phyloP scores from a whole-genome alignment of 176 grass and related monocot species.

The Thinopyrum elongatum region DNA sequence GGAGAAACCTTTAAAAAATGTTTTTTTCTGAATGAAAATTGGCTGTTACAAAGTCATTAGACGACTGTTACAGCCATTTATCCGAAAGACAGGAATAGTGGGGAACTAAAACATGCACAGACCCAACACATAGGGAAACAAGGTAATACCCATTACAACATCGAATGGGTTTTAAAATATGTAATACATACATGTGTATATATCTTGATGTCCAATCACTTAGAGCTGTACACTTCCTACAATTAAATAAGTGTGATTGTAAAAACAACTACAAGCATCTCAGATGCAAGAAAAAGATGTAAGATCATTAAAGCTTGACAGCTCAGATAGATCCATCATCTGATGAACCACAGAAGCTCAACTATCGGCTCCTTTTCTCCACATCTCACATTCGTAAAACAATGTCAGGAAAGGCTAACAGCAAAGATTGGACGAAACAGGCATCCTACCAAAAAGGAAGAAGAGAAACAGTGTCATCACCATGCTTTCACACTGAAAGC shows the following conservation, averaged over 20 bases:
- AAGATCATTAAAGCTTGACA: conserved; percentile 29
- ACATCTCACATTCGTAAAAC: conserved; percentile 40
- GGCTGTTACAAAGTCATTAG: conserved; percentile 1
- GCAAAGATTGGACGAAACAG: conserved; percentile 30
- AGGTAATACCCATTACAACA: neutral
- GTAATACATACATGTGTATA: neutral
- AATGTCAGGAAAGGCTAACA: conserved; percentile 37
- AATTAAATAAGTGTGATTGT: conserved; percentile 12
- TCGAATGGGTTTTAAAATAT: neutral
- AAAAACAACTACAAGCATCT: conserved; percentile 7
- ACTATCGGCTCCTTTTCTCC: conserved; percentile 32
- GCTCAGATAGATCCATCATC: conserved; percentile 21
- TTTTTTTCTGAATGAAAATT: neutral
- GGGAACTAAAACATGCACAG: conserved; percentile 1
- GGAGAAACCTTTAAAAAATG: conserved; percentile 3
- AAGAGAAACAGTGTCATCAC: conserved; percentile 47
- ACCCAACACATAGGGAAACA: neutral
- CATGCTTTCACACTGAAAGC: conserved; percentile 51
- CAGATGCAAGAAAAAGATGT: conserved; percentile 15
- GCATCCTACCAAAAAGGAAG: conserved; percentile 36
- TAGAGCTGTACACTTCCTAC: conserved; percentile 5
- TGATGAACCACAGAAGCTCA: conserved; percentile 33
- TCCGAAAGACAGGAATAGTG: conserved; percentile 12
- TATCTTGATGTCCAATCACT: conserved; percentile 5
- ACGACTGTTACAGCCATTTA: neutral